Percentiles rank a stretch among this genome's conserved stretches.
Evolutionary conservation across 2,329 filamentous ascomycete species (phyloP).

Genomic region (Aspergillus sp.): DNA sequence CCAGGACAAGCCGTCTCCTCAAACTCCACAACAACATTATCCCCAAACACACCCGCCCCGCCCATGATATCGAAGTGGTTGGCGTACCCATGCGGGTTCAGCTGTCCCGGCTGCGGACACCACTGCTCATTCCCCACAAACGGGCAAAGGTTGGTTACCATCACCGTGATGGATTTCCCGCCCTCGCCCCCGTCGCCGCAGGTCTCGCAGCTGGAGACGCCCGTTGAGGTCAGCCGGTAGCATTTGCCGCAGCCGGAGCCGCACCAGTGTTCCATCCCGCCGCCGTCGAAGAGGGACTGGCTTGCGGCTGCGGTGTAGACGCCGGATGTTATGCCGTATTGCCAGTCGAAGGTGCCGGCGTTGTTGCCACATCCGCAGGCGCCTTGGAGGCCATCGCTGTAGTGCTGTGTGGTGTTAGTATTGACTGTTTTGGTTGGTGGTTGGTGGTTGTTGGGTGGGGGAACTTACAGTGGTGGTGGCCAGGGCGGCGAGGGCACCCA

Average conservation of each 20-base stretch:
- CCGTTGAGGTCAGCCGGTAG: conserved; percentile 25
- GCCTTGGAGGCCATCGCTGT: conserved; percentile 10
- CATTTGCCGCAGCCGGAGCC: conserved; percentile 27
- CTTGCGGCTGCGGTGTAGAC: conserved; percentile 26
- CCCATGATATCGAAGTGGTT: conserved; percentile 13
- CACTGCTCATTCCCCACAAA: conserved; percentile 8
- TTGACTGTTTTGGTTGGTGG: not conserved
- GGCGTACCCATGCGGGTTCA: conserved; percentile 3
- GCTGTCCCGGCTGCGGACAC: conserved; percentile 3
- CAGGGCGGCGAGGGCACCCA: not conserved
- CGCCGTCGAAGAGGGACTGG: conserved; percentile 24
- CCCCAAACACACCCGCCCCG: not conserved
- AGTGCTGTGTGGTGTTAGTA: conserved; percentile 1
- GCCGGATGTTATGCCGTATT: not conserved
- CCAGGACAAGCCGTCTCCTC: conserved; percentile 1
- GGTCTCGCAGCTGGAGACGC: conserved; percentile 17
- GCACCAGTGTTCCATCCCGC: conserved; percentile 22
- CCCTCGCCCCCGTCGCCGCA: conserved; percentile 23
- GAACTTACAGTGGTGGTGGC: conserved; percentile 10
- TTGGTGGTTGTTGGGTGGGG: not conserved
- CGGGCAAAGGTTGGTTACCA: conserved; percentile 15
- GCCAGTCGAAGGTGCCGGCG: conserved; percentile 8
- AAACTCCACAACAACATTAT: conserved; percentile 15
- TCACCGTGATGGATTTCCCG: conserved; percentile 26
- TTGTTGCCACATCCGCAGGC: conserved; percentile 10